Percentiles rank a stretch among this genome's conserved stretches.
phyloP scores from a whole-genome alignment of 805 yeast species.

The Wickerhamiella spandovensis region DNA sequence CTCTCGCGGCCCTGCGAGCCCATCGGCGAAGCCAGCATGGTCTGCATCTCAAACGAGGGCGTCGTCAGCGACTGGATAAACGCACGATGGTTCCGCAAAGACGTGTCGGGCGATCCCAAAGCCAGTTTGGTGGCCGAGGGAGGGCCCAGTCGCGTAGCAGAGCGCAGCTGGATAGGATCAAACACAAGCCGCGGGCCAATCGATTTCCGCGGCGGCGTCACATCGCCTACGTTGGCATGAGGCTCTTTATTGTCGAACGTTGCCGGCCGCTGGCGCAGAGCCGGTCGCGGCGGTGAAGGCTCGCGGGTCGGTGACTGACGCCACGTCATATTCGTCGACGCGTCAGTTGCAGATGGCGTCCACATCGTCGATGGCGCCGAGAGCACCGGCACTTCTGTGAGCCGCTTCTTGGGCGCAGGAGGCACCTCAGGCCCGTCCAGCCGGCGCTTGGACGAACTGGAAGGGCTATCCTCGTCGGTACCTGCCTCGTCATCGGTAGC shows the following conservation, averaged over 20 bases:
- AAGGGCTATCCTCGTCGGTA: not conserved
- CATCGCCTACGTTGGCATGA: not conserved
- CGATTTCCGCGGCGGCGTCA: conserved; percentile 2
- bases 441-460: not conserved
- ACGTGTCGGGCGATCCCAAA: conserved; percentile 15
- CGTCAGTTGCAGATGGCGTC: conserved; percentile 6
- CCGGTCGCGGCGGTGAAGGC: not conserved
- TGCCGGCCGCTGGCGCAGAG: not conserved
- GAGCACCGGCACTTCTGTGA: conserved; percentile 6
- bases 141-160: not conserved
- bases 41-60: conserved; percentile 26
- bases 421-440: not conserved
- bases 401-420: not conserved
- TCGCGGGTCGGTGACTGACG: conserved; percentile 1
- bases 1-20: conserved; percentile 3
- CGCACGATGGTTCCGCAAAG: conserved; percentile 20
- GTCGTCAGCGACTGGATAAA: conserved; percentile 17
- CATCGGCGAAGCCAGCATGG: conserved; percentile 24
- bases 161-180: not conserved
- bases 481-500: not conserved
- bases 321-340: conserved; percentile 4
- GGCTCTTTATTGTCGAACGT: not conserved
- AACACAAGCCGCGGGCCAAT: not conserved
- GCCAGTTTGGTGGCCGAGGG: conserved; percentile 1
- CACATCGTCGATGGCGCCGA: conserved; percentile 7